These are phyloP conservation scores for Apiospora rasikravindrae DNA, from an alignment of 2,329 filamentous ascomycete genomes.

Conservation along the genomic window DNA sequence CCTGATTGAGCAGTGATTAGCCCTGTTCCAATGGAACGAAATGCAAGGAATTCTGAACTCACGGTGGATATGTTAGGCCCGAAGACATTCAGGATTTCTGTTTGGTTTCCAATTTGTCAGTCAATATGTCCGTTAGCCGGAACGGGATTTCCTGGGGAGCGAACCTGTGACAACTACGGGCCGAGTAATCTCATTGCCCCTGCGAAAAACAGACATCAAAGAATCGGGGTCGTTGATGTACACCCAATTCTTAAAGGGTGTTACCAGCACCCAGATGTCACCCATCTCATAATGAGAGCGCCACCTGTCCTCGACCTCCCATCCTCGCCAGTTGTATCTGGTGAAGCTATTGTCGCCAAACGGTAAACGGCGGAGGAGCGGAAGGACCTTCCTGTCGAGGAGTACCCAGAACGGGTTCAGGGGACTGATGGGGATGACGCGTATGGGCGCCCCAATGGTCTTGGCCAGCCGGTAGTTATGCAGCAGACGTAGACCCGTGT, in stretches of 20 bases:
- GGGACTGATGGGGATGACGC: constrained; percentile 38
- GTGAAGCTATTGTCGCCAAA: constrained; percentile 38
- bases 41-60: neutral
- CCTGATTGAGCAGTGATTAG: neutral
- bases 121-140: too few relatives aligned
- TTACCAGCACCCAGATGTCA: constrained; percentile 30
- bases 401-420: constrained; percentile 40
- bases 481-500: neutral
- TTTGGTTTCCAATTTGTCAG: neutral
- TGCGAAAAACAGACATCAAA: constrained; percentile 23
- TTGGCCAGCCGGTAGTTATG: constrained; percentile 24
- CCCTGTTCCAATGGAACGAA: neutral
- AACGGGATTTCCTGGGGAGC: neutral
- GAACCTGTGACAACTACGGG: neutral
- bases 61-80: neutral
- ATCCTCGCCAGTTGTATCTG: constrained; percentile 38
- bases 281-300: constrained; percentile 35
- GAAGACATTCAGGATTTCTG: neutral
- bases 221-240: constrained; percentile 25
- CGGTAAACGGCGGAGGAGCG: constrained; percentile 30
- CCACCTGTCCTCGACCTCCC: constrained; percentile 34
- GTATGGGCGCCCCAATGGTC: constrained; percentile 29
- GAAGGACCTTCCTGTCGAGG: constrained; percentile 31
- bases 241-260: constrained; percentile 27
- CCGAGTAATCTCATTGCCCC: neutral